Evolutionary conservation across 2,329 filamentous ascomycete species (phyloP).

Genomic region (Pseudocercospora vitis): DNA sequence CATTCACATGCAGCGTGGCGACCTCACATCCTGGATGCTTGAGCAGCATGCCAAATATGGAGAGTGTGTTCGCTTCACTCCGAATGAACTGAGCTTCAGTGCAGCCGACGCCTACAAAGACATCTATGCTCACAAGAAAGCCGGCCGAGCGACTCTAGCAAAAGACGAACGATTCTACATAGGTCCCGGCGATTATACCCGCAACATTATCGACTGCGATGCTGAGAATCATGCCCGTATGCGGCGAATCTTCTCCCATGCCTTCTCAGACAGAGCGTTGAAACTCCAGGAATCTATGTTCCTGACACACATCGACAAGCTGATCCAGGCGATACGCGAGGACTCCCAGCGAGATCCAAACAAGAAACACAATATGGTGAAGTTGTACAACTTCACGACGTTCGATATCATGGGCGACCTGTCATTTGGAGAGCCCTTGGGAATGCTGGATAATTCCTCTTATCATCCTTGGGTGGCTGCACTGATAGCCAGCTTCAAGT

Average conservation of each 20-base stretch:
- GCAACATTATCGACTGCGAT: constrained; percentile 27
- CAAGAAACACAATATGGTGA: constrained; percentile 31
- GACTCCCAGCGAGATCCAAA: constrained; percentile 28
- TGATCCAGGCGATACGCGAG: constrained; percentile 42
- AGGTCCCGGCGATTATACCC: constrained; percentile 16
- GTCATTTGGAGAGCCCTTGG: constrained; percentile 38
- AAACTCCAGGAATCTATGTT: constrained; percentile 44
- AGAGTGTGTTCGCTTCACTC: constrained; percentile 49
- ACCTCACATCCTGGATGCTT: constrained; percentile 6
- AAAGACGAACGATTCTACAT: constrained; percentile 31
- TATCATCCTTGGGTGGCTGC: constrained; percentile 41
- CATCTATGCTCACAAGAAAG: constrained; percentile 40
- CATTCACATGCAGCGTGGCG: constrained; percentile 3
- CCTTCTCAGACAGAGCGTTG: constrained; percentile 44
- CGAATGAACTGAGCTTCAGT: constrained; percentile 49
- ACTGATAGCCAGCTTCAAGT: constrained; percentile 12
- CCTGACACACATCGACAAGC: constrained; percentile 43
- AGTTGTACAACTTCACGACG: constrained; percentile 36
- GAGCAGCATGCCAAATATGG: constrained; percentile 40
- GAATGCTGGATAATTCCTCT: constrained; percentile 32
- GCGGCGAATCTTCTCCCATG: constrained; percentile 42
- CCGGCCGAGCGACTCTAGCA: constrained; percentile 17
- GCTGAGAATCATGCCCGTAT: constrained; percentile 43
- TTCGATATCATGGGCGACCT: constrained; percentile 37
- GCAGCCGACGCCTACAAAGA: constrained; percentile 45